Evolutionary conservation across 805 yeast species (phyloP).

Genomic region (Wickerhamomyces bovis): DNA sequence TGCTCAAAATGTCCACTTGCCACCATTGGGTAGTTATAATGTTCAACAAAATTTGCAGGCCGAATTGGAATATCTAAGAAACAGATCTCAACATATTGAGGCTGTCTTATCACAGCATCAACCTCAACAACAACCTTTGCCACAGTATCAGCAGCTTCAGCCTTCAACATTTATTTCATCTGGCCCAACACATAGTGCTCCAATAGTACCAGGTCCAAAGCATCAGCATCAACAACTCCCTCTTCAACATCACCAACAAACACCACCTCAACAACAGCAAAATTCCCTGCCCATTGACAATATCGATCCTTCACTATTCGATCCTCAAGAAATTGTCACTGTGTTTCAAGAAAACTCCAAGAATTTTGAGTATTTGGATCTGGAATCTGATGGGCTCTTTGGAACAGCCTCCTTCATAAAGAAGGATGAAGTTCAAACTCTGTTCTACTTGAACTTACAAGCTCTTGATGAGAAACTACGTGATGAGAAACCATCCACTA

Average conservation of each 20-base stretch:
- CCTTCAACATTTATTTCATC: not conserved
- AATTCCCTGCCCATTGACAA: slow-evolving; percentile 2
- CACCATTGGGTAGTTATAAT: slow-evolving; percentile 8
- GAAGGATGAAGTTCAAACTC: slow-evolving; percentile 14
- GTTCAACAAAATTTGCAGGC: slow-evolving; percentile 8
- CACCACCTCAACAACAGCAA: not conserved
- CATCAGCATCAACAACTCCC: not conserved
- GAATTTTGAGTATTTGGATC: slow-evolving; percentile 9
- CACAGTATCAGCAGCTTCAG: not conserved
- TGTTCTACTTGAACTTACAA: slow-evolving; percentile 12
- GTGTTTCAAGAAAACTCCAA: slow-evolving; percentile 11
- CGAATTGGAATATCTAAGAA: slow-evolving; percentile 11
- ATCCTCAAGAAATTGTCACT: slow-evolving; percentile 11
- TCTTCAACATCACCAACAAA: not conserved
- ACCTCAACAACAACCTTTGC: not conserved
- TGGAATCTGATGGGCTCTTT: slow-evolving; percentile 19
- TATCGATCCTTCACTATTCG: slow-evolving; percentile 14
- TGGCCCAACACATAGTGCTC: not conserved
- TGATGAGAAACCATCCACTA: slow-evolving; percentile 1
- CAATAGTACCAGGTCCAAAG: not conserved
- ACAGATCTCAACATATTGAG: slow-evolving; percentile 12
- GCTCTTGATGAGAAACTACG: slow-evolving; percentile 3
- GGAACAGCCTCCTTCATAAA: slow-evolving; percentile 11
- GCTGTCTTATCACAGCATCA: slow-evolving; percentile 2
- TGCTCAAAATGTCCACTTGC: not conserved